phyloP scores from a whole-genome alignment of 805 yeast genomes.

The Lachancea dasiensis region DNA sequence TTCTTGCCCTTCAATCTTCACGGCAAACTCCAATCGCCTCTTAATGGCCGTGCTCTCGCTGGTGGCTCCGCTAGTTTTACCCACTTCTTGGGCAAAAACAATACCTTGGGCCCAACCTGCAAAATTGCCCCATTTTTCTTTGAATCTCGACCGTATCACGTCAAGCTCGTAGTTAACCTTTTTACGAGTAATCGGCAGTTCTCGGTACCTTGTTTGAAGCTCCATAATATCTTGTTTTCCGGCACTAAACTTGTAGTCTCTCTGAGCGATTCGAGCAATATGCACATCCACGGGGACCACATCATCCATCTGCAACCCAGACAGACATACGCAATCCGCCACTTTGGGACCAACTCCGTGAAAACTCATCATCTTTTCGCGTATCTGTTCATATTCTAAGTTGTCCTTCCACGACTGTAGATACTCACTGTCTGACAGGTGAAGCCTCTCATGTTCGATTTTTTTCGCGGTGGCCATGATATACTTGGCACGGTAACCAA shows the following conservation, averaged over 20 bases:
- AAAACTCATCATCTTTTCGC: slow-evolving; percentile 47
- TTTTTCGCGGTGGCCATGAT: slow-evolving; percentile 68
- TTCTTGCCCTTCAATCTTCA: slow-evolving; percentile 4
- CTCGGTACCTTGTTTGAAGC: slow-evolving; percentile 23
- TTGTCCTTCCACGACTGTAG: slow-evolving; percentile 34
- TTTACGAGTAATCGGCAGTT: slow-evolving; percentile 26
- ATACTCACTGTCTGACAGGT: slow-evolving; percentile 29
- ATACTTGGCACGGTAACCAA: slow-evolving; percentile 91
- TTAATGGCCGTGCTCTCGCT: slow-evolving; percentile 23
- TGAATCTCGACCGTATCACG: slow-evolving; percentile 53
- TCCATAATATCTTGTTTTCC: slow-evolving; percentile 29
- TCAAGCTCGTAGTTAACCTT: slow-evolving; percentile 33
- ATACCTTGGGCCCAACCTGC: slow-evolving; percentile 99
- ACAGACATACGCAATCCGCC: slow-evolving; percentile 89
- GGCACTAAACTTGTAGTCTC: slow-evolving; percentile 59
- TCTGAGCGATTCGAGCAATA: slow-evolving; percentile 79
- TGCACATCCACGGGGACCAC: slow-evolving; percentile 96
- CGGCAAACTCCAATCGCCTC: slow-evolving; percentile 14
- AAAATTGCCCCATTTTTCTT: slow-evolving; percentile 73
- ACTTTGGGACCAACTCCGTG: slow-evolving; percentile 97
- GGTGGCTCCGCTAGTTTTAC: slow-evolving; percentile 64
- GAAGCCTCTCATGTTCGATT: slow-evolving; percentile 35
- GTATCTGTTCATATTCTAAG: slow-evolving; percentile 37
- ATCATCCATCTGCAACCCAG: slow-evolving; percentile 53
- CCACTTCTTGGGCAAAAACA: slow-evolving; percentile 80